Evolutionary conservation across 345 rosid species (phyloP).

Genomic region (Fremontodendron californicum): DNA sequence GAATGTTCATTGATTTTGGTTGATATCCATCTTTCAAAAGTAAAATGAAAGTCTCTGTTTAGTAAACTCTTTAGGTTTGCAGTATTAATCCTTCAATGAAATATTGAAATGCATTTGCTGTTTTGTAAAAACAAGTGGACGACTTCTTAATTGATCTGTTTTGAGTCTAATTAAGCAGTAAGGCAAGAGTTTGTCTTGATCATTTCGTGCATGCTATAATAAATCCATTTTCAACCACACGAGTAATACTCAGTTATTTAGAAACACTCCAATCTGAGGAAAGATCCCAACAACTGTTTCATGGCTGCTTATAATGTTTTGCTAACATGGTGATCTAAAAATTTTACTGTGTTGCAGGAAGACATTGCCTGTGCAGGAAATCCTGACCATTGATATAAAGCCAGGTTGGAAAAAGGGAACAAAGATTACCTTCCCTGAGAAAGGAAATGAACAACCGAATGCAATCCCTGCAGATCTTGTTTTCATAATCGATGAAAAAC

Average conservation of each 20-base stretch:
- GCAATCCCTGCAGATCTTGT: slow-evolving; percentile 63
- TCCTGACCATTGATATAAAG: slow-evolving; percentile 68
- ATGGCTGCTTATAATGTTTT: not conserved
- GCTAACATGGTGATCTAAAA: not conserved
- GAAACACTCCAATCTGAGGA: not conserved
- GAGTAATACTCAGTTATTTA: not conserved
- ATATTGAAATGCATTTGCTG: not conserved
- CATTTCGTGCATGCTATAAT: not conserved
- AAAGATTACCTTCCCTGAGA: slow-evolving; percentile 80
- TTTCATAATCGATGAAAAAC: slow-evolving; percentile 78
- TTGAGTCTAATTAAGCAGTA: not conserved
- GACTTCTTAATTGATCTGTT: not conserved
- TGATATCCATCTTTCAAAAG: not conserved
- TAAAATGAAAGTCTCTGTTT: not conserved
- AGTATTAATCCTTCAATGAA: not conserved
- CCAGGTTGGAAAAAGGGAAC: slow-evolving; percentile 96
- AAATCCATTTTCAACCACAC: not conserved
- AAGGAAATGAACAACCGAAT: slow-evolving; percentile 77
- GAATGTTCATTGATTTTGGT: not conserved
- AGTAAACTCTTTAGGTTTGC: not conserved
- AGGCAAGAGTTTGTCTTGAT: not conserved
- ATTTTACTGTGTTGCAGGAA: slow-evolving; percentile 38
- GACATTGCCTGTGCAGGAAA: slow-evolving; percentile 68
- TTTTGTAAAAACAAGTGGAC: not conserved
- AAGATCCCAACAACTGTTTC: not conserved